A percentile compares a stretch with the other conserved stretches of the same genome.
phyloP scores from a whole-genome alignment of 75 land plant genomes.

The Pinus tabuliformis region DNA sequence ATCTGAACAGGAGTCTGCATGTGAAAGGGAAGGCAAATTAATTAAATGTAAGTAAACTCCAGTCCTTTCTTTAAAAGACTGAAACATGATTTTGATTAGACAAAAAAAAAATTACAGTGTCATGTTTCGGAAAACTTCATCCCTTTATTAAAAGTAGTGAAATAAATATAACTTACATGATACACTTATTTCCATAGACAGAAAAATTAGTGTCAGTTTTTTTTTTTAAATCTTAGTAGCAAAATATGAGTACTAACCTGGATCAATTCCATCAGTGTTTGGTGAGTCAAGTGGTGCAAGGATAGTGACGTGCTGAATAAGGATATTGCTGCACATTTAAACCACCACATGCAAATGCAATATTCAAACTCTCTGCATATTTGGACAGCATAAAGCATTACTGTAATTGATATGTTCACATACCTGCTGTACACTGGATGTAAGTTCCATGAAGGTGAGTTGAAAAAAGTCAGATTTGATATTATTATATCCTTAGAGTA shows the following conservation, averaged over 20 bases:
- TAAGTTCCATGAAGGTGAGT: conserved; percentile 75
- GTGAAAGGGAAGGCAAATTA: too few relatives aligned
- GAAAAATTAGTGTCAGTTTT: neutral
- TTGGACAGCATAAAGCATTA: neutral
- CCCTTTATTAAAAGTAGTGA: too few relatives aligned
- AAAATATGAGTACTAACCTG: conserved; percentile 41
- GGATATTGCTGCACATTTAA: conserved; percentile 28
- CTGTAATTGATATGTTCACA: neutral
- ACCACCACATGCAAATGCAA: neutral
- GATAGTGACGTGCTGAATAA: conserved; percentile 62
- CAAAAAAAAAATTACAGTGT: neutral
- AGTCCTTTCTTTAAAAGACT: too few relatives aligned
- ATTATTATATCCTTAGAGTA: conserved; percentile 42
- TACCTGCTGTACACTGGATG: conserved; percentile 81
- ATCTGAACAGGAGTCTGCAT: too few relatives aligned
- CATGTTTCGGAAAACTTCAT: too few relatives aligned
- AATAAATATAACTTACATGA: too few relatives aligned
- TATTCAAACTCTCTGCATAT: neutral
- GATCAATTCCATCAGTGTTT: conserved; percentile 88
- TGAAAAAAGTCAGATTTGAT: conserved; percentile 52
- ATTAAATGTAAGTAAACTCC: too few relatives aligned
- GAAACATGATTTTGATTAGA: conserved; percentile 23
- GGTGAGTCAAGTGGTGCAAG: conserved; percentile 80
- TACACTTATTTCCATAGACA: neutral
- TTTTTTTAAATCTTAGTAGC: neutral